Evolutionary conservation across 2,329 filamentous ascomycete genomes (phyloP).

Genomic region (Colletotrichum phormii): DNA sequence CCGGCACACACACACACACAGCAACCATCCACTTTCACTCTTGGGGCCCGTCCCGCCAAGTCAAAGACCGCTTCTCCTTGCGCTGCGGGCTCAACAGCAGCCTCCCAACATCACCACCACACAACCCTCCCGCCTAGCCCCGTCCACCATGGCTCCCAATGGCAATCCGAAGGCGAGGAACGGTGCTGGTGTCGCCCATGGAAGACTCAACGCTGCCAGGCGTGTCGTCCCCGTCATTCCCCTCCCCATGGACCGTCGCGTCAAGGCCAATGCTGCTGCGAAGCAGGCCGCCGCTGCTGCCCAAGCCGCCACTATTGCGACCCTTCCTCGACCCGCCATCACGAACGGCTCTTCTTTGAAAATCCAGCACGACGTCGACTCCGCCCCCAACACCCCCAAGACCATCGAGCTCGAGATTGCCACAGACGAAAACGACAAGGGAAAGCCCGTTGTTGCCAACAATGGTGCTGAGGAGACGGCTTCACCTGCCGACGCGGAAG

Average conservation of each 20-base stretch:
- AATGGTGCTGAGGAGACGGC: background rate
- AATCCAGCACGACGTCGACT: conserved; percentile 35
- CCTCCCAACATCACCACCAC: conserved; percentile 20
- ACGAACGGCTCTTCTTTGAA: conserved; percentile 39
- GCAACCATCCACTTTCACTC: conserved; percentile 10
- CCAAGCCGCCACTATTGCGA: conserved; percentile 35
- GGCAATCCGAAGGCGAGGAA: conserved; percentile 35
- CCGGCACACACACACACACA: conserved; percentile 3
- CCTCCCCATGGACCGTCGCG: conserved; percentile 45
- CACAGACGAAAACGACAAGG: background rate
- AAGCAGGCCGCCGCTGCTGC: conserved; percentile 47
- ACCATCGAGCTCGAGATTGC: conserved; percentile 6
- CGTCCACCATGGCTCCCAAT: conserved; percentile 35
- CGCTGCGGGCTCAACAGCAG: conserved; percentile 22
- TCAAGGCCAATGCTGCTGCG: conserved; percentile 46
- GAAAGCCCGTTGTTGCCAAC: background rate
- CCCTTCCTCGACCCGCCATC: conserved; percentile 21
- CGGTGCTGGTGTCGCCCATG: conserved; percentile 31
- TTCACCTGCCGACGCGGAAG: background rate
- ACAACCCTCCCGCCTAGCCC: conserved; percentile 19
- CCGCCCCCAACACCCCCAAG: conserved; percentile 34
- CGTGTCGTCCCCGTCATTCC: conserved; percentile 53
- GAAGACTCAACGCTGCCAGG: conserved; percentile 38
- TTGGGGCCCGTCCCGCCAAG: conserved; percentile 8
- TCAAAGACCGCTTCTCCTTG: conserved; percentile 16